Percentiles rank a stretch among this genome's conserved stretches.
Evolutionary conservation across 2,329 filamentous ascomycete species (phyloP).

Genomic region (Sordariomycetes sp.): DNA sequence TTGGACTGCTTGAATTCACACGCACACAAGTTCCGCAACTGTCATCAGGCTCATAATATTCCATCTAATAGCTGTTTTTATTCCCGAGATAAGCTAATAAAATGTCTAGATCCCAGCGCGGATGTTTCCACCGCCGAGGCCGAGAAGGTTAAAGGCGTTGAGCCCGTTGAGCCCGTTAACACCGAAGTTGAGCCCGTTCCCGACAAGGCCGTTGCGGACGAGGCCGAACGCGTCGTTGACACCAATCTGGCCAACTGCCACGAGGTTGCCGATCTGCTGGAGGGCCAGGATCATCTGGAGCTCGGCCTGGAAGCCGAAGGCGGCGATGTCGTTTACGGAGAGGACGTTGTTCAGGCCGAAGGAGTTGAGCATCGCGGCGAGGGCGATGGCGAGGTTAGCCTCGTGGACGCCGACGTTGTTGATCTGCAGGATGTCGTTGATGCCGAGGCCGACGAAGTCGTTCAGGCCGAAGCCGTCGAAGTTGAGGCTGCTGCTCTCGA

Average conservation of each 20-base stretch:
- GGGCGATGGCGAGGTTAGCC: conserved; percentile 7
- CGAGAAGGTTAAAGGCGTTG: not conserved
- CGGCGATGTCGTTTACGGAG: conserved; percentile 13
- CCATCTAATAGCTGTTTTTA: too few species aligned
- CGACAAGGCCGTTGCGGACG: not conserved
- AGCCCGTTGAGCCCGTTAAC: conserved; percentile 1
- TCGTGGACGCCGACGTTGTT: conserved; percentile 5
- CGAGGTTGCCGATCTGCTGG: conserved; percentile 10
- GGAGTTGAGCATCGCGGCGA: conserved; percentile 13
- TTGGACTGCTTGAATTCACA: too few species aligned
- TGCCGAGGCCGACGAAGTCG: not conserved
- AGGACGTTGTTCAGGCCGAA: conserved; percentile 15
- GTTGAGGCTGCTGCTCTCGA: not conserved
- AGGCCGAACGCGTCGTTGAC: conserved; percentile 1
- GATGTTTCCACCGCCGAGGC: not conserved
- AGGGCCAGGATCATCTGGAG: conserved; percentile 11
- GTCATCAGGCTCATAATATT: too few species aligned
- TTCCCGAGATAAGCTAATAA: too few species aligned
- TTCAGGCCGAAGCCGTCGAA: conserved; percentile 3
- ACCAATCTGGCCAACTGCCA: conserved; percentile 8
- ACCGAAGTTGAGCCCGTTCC: conserved; percentile 6
- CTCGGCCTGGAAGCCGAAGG: conserved; percentile 16
- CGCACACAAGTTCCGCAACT: too few species aligned
- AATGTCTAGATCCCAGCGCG: not conserved
- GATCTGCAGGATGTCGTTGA: conserved; percentile 1